A percentile compares a stretch with the other conserved stretches of the same genome.
These are phyloP conservation scores for Aspergillus brasiliensis DNA, from an alignment of 2,329 filamentous ascomycete genomes.

Conservation along the genomic window DNA sequence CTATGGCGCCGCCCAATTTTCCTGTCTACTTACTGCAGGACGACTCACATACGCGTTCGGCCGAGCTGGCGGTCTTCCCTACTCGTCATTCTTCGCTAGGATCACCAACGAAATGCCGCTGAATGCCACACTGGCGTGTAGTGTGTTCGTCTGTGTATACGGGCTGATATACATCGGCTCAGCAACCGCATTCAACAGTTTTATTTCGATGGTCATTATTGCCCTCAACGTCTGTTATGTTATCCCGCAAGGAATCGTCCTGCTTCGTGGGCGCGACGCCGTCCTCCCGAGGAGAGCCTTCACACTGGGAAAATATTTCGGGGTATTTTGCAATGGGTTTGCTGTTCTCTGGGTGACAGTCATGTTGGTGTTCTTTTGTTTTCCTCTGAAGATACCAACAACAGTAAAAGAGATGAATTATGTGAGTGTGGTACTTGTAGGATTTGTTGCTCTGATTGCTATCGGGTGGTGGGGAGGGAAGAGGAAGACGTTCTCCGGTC, in stretches of 20 bases:
- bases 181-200: slow-evolving; percentile 44
- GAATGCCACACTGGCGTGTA: slow-evolving; percentile 46
- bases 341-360: slow-evolving; percentile 49
- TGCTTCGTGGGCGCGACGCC: slow-evolving; percentile 38
- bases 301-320: slow-evolving; percentile 36
- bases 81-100: slow-evolving; percentile 19
- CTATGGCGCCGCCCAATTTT: slow-evolving; percentile 40
- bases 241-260: slow-evolving; percentile 47
- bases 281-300: slow-evolving; percentile 27
- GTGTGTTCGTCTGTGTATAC: slow-evolving; percentile 50
- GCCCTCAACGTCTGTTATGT: slow-evolving; percentile 44
- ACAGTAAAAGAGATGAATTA: slow-evolving; percentile 53
- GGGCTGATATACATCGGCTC: slow-evolving; percentile 33
- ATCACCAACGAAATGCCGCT: slow-evolving; percentile 33
- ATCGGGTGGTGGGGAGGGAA: slow-evolving; percentile 3
- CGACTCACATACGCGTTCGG: slow-evolving; percentile 17
- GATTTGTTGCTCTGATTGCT: not conserved
- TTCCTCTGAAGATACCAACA: slow-evolving; percentile 46
- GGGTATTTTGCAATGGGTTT: slow-evolving; percentile 43
- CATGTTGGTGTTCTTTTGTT: slow-evolving; percentile 50
- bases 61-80: slow-evolving; percentile 19
- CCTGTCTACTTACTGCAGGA: slow-evolving; percentile 15
- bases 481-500: not conserved
- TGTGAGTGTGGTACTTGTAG: slow-evolving; percentile 1
- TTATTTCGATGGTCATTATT: slow-evolving; percentile 40